Conservation (phyloP, 108 stramenopile genomes). For the Pseudonitzschia pungens region DNA sequence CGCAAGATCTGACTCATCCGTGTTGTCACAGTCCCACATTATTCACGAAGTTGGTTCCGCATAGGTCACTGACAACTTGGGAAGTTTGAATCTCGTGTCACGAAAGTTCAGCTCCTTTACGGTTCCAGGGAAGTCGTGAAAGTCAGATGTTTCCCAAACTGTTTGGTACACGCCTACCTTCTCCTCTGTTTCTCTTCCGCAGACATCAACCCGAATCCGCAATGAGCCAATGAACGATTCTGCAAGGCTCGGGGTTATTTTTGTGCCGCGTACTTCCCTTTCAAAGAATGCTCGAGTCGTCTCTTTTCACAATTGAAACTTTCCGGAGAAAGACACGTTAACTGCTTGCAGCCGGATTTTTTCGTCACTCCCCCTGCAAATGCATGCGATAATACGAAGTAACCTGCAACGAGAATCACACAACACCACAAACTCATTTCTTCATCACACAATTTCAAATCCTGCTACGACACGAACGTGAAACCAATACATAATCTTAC, state of each 20-base stretch:
- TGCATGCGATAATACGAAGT: too few species aligned
- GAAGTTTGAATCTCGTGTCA: slow-evolving; percentile 1
- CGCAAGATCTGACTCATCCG: too few species aligned
- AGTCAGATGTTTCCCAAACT: neutral
- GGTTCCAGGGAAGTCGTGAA: neutral
- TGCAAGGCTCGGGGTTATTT: neutral
- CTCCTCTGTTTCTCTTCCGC: neutral
- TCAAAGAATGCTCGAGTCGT: neutral
- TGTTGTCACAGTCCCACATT: neutral
- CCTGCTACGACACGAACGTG: too few species aligned
- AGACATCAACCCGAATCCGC: neutral
- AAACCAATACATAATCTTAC: too few species aligned
- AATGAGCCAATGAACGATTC: neutral
- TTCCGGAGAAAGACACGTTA: neutral
- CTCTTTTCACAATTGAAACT: neutral
- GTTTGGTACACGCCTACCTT: neutral
- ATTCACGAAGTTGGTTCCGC: neutral
- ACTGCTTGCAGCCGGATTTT: neutral
- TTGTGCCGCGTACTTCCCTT: neutral
- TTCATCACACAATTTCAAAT: too few species aligned
- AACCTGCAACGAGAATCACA: too few species aligned
- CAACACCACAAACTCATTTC: too few species aligned
- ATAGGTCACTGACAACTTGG: neutral
- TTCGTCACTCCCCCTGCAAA: too few species aligned
- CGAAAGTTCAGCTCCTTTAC: neutral